Base-by-base conservation (phyloP, 1,284 basidiomycete genomes). In the Fistulinella cinereoalba region DNA sequence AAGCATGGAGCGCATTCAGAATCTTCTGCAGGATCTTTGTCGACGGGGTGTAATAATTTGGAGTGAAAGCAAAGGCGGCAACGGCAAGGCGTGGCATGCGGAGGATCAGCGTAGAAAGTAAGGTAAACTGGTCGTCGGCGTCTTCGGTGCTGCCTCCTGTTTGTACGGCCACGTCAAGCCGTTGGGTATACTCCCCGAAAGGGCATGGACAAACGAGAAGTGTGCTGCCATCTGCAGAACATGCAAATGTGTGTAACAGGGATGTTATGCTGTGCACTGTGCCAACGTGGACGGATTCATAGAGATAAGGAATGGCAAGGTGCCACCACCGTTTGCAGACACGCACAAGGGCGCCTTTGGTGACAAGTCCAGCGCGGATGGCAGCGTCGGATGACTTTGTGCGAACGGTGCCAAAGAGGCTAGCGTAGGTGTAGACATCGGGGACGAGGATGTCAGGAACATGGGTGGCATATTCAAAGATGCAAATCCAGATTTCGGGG, bases 271-370 rank as follows among this genome's bases (percentile, higher is more conserved):
- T 55, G 24, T 50, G 57, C 15, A 41, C 49, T 29, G 53, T 57
- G 4, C 60, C 54, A 5, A 71, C 50, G 22, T 59, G 56, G 1
- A 71, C 46, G 16, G 60, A 62, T 36, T 55, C 54, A 41, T 74
- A 72, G 22, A 71, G 66, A 21, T 52, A 53, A 1, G 57, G 59
- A 9, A 48, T 50, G n/a, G 69, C 62, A 37, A 72, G 53, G 15
- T 55, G 52, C 41, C 61, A 62, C 71, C 72, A 74, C 41, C 56
- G 50, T 44, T 55, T 71, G 55, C 66, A 74, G 24, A 74, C 72
- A 2, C 62, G 62, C 1, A 70, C 62, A 22, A 74, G 51, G 44
- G 57, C 50, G 5, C 64, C 56, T 48, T 68, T 70, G 21, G 67
- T 70, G 32, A 66, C 25, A 49, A 71, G 48, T 6, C 49, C 46